A percentile compares a stretch with the other conserved stretches of the same genome.
phyloP scores from a whole-genome alignment of 352 stramenopile species.

The Globisporangium lucens region DNA sequence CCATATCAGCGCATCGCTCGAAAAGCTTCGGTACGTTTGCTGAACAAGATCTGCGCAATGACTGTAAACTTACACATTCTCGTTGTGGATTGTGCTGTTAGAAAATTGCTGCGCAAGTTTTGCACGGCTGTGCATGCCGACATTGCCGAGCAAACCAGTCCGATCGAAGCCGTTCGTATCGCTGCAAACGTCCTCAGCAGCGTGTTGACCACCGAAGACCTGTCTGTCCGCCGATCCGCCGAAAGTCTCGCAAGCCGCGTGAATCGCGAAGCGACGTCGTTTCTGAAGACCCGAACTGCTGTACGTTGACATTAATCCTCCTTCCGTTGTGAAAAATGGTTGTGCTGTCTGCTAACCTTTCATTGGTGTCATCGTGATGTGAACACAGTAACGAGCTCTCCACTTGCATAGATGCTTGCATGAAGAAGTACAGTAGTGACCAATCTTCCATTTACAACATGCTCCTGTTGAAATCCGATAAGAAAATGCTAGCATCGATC shows the following conservation, averaged over 20 bases:
- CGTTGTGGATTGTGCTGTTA: neutral
- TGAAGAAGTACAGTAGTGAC: neutral
- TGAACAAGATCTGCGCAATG: neutral
- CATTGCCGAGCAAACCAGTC: conserved; percentile 5
- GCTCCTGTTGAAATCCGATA: too few relatives aligned
- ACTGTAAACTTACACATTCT: neutral
- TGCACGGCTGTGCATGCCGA: conserved; percentile 6
- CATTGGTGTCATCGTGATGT: neutral
- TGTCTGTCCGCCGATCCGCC: conserved; percentile 13
- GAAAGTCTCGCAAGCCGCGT: conserved; percentile 11
- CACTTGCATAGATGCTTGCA: neutral
- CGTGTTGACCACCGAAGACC: conserved; percentile 16
- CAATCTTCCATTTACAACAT: neutral
- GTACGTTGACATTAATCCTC: neutral
- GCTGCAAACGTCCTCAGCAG: conserved; percentile 3
- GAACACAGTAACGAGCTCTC: neutral
- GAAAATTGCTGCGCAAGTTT: conserved; percentile 7
- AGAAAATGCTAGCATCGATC: too few relatives aligned
- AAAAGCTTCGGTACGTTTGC: conserved; percentile 11
- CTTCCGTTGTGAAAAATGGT: neutral
- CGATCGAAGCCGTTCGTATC: conserved; percentile 13
- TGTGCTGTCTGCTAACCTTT: neutral
- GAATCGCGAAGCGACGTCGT: conserved; percentile 10
- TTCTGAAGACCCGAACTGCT: conserved; percentile 13
- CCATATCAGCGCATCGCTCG: neutral